phyloP scores from a whole-genome alignment of 116 monocot species.

The Iris pallida region DNA sequence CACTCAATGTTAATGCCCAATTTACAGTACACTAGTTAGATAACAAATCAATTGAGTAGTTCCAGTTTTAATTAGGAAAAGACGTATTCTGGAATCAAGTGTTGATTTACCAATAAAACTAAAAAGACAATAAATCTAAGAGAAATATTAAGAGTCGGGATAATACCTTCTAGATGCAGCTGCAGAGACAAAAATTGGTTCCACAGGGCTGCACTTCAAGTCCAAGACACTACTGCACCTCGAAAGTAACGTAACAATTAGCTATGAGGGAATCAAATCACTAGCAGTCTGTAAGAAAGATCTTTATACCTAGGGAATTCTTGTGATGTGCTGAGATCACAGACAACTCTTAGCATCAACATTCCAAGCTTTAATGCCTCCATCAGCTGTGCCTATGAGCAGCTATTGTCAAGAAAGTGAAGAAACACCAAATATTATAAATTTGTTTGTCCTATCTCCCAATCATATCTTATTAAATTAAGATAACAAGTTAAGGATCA shows the following conservation, averaged over 20 bases:
- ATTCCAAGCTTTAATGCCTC: constrained; percentile 99
- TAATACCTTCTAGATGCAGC: constrained; percentile 85
- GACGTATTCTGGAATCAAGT: too few species aligned
- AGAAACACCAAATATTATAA: constrained; percentile 13
- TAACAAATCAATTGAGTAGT: too few species aligned
- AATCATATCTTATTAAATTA: constrained; percentile 2
- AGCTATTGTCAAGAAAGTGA: constrained; percentile 46
- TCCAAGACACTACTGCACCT: constrained; percentile 59
- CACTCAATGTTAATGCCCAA: too few species aligned
- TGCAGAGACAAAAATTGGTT: constrained; percentile 95
- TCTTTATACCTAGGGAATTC: constrained; percentile 66
- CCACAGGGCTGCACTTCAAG: constrained; percentile 93
- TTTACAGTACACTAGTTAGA: too few species aligned
- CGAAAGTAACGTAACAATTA: constrained; percentile 3
- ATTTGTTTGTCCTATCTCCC: constrained; percentile 3
- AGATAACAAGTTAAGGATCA: not conserved
- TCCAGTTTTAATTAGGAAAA: too few species aligned
- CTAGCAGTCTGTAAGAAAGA: not conserved
- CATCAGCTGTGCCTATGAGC: constrained; percentile 94
- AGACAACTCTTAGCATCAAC: constrained; percentile 99
- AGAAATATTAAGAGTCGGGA: constrained; percentile 1
- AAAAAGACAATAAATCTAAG: too few species aligned
- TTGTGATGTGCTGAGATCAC: constrained; percentile 75
- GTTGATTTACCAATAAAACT: too few species aligned
- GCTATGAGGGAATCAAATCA: not conserved